A percentile compares a stretch with the other conserved stretches of the same genome.
phyloP scores from a whole-genome alignment of 805 yeast genomes.

The Wickerhamiella galacta region DNA sequence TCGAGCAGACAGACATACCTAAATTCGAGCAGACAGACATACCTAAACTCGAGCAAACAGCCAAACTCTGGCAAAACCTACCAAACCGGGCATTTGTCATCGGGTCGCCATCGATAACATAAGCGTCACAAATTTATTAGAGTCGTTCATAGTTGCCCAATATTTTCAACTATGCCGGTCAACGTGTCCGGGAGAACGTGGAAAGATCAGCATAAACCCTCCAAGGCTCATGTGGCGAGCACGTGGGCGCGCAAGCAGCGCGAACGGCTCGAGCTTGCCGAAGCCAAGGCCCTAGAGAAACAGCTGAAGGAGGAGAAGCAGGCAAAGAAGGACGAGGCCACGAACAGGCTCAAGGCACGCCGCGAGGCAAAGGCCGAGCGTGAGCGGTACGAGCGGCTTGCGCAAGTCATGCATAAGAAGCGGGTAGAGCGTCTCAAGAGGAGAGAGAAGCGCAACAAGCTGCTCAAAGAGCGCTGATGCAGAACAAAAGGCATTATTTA shows the following conservation, averaged over 20 bases:
- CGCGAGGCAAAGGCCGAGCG: conserved; percentile 70
- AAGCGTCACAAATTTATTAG: no score
- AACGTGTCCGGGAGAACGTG: conserved; percentile 24
- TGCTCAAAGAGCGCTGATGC: conserved; percentile 66
- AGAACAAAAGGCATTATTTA: not conserved
- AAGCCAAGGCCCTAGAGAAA: conserved; percentile 49
- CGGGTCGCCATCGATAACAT: no score
- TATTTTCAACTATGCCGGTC: no score
- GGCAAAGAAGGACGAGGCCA: conserved; percentile 33
- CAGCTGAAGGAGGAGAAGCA: conserved; percentile 69
- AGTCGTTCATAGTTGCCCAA: no score
- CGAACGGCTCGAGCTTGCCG: conserved; percentile 47
- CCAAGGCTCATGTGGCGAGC: conserved; percentile 25
- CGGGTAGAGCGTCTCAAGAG: conserved; percentile 77
- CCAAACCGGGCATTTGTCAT: no score
- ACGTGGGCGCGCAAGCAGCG: conserved; percentile 54
- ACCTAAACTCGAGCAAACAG: no score
- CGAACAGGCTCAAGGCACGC: conserved; percentile 37
- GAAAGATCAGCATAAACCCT: conserved; percentile 23
- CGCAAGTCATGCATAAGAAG: conserved; percentile 80
- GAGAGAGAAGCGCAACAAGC: conserved; percentile 87
- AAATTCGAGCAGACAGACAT: no score
- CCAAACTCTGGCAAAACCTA: no score
- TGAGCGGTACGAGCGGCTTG: conserved; percentile 71
- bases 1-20: no score